A percentile compares a stretch with the other conserved stretches of the same genome.
Conservation (phyloP, 116 monocot species). For the Papilionanthe hybrid region DNA sequence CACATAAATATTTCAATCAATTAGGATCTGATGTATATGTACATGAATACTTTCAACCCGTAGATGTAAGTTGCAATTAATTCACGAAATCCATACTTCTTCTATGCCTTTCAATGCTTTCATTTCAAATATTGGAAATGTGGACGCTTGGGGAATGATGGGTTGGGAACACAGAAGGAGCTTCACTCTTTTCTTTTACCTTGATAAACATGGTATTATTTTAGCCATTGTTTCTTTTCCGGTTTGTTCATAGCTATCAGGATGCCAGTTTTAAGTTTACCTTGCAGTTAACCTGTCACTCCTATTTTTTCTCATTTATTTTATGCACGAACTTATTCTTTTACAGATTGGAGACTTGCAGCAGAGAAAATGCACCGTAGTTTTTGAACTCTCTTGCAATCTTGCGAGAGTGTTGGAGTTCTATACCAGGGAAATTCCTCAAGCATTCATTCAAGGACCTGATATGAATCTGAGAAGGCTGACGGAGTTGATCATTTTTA, state of each 20-base stretch:
- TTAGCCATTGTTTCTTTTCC: neutral
- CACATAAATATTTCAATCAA: neutral
- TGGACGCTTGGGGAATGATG: neutral
- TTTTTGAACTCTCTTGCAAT: conserved; percentile 92
- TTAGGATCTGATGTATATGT: neutral
- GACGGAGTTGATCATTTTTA: conserved; percentile 82
- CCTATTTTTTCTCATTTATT: neutral
- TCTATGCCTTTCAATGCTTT: neutral
- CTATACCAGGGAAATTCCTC: conserved; percentile 74
- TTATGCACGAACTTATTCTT: neutral
- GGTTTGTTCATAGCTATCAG: neutral
- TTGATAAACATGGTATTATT: neutral
- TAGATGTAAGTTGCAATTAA: conserved; percentile 1
- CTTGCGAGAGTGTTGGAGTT: conserved; percentile 83
- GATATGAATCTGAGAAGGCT: conserved; percentile 89
- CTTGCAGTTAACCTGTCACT: neutral
- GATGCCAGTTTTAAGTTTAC: neutral
- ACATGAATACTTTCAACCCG: neutral
- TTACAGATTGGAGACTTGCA: conserved; percentile 73
- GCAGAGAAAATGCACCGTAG: conserved; percentile 86
- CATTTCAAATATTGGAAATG: neutral
- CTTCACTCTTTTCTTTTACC: neutral
- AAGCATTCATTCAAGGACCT: conserved; percentile 77
- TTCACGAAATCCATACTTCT: neutral
- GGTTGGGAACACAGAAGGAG: neutral